Percentiles rank a stretch among this genome's conserved stretches.
These are phyloP conservation scores for Ganoderma meredithae DNA, from an alignment of 1,284 basidiomycete species.

Conservation along the genomic window DNA sequence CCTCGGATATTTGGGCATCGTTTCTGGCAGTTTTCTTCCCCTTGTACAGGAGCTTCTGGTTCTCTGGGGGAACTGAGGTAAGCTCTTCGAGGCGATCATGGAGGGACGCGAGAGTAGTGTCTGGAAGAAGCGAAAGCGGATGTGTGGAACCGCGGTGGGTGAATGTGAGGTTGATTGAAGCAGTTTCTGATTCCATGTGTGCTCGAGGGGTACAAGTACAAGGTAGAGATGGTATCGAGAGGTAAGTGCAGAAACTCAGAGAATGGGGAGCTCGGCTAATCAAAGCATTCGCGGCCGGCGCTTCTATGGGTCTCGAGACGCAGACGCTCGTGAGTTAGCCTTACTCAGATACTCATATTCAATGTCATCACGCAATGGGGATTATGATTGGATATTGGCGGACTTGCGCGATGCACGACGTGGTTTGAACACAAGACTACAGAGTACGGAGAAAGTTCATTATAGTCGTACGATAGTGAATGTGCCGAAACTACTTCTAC, in stretches of 20 bases:
- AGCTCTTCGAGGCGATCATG: constrained; percentile 62
- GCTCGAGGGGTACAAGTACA: background rate
- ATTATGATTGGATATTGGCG: too few relatives aligned
- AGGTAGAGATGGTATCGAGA: background rate
- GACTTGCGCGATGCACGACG: background rate
- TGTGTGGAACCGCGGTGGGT: constrained; percentile 57
- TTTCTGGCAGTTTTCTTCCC: constrained; percentile 59
- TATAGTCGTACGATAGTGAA: background rate
- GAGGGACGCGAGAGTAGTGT: constrained; percentile 56
- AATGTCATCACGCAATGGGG: too few relatives aligned
- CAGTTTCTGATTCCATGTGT: constrained; percentile 15
- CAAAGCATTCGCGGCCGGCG: background rate
- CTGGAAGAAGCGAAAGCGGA: constrained; percentile 52
- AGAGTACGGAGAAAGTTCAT: background rate
- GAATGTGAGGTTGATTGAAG: constrained; percentile 40
- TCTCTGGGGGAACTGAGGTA: constrained; percentile 64
- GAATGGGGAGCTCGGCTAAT: background rate
- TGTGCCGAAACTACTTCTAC: constrained; percentile 15
- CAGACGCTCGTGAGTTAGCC: too few relatives aligned
- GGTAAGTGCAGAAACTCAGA: background rate
- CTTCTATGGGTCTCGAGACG: background rate
- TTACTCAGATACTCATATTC: background rate
- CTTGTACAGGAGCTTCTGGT: constrained; percentile 78
- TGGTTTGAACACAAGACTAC: background rate
- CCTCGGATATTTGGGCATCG: constrained; percentile 52